Percentiles rank a stretch among this genome's conserved stretches.
Evolutionary conservation across 164 flowering plant genomes (phyloP).

Genomic region (Amborella trichopoda): DNA sequence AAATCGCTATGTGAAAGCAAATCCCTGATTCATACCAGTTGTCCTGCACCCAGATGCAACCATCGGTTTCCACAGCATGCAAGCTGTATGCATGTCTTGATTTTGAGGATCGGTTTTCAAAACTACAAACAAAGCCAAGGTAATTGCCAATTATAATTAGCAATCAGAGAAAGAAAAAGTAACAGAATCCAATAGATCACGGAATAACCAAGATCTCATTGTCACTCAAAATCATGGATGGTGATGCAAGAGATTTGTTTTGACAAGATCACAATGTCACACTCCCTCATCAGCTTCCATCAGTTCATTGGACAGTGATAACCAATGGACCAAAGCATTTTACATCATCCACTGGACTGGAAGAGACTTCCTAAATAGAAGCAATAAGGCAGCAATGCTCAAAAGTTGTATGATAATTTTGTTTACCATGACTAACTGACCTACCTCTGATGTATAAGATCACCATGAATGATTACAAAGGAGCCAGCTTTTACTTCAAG

Average conservation of each 20-base stretch:
- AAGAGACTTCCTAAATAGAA: background rate
- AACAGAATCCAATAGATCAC: background rate
- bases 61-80: slow-evolving; percentile 87
- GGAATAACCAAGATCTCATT: too few species aligned
- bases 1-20: background rate
- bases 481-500: slow-evolving; percentile 94
- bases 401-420: too few species aligned
- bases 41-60: slow-evolving; percentile 75
- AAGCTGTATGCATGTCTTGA: slow-evolving; percentile 94
- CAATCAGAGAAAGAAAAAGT: too few species aligned
- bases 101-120: slow-evolving; percentile 78
- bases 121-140: slow-evolving; percentile 27
- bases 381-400: too few species aligned
- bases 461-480: slow-evolving; percentile 80
- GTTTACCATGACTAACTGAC: too few species aligned
- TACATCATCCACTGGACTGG: too few species aligned
- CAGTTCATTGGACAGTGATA: too few species aligned
- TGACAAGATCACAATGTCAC: too few species aligned
- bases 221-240: too few species aligned
- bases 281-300: too few species aligned
- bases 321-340: too few species aligned
- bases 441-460: slow-evolving; percentile 92
- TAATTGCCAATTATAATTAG: background rate
- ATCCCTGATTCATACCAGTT: slow-evolving; percentile 51
- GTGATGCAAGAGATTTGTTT: too few species aligned